These are phyloP conservation scores for Coemansia sp. DNA, from an alignment of 192 early-diverging fungal genomes.

Conservation along the genomic window DNA sequence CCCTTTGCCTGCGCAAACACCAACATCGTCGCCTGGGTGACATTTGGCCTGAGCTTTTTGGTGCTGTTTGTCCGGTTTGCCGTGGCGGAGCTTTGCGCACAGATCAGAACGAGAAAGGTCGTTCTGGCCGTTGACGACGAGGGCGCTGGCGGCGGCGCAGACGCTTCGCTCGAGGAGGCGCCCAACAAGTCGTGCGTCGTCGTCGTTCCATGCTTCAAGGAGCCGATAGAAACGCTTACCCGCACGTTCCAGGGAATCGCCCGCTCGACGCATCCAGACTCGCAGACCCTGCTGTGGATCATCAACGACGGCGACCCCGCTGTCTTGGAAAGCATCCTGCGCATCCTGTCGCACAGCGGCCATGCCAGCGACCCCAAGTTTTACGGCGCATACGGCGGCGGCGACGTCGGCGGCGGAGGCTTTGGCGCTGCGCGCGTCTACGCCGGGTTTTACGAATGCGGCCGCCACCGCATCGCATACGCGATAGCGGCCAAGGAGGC, in stretches of 20 bases:
- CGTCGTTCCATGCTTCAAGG: conserved; percentile 43
- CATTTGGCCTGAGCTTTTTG: conserved; percentile 45
- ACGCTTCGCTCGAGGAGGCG: conserved; percentile 13
- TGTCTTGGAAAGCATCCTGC: conserved; percentile 25
- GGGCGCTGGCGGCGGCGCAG: conserved; percentile 1
- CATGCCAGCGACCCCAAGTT: conserved; percentile 44
- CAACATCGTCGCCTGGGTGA: conserved; percentile 52
- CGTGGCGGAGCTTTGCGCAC: conserved; percentile 31
- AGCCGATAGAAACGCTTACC: conserved; percentile 35
- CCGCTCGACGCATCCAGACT: conserved; percentile 37
- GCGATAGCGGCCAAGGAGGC: conserved; percentile 84
- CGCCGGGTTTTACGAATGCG: conserved; percentile 87
- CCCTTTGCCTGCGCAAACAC: conserved; percentile 54
- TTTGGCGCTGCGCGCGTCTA: conserved; percentile 63
- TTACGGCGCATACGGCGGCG: conserved; percentile 37
- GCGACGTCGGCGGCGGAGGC: conserved; percentile 26
- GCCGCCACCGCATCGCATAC: conserved; percentile 86
- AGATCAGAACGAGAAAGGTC: conserved; percentile 33
- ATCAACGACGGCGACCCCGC: conserved; percentile 42
- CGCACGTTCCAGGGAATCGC: conserved; percentile 45
- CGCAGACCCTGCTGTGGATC: conserved; percentile 44
- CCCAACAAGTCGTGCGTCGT: conserved; percentile 19
- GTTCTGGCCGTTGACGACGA: conserved; percentile 14
- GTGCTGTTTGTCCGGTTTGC: conserved; percentile 37
- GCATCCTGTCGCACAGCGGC: conserved; percentile 40